These are phyloP conservation scores for Plasmodium yoelii DNA, from an alignment of 169 alveolate species.

Conservation along the genomic window DNA sequence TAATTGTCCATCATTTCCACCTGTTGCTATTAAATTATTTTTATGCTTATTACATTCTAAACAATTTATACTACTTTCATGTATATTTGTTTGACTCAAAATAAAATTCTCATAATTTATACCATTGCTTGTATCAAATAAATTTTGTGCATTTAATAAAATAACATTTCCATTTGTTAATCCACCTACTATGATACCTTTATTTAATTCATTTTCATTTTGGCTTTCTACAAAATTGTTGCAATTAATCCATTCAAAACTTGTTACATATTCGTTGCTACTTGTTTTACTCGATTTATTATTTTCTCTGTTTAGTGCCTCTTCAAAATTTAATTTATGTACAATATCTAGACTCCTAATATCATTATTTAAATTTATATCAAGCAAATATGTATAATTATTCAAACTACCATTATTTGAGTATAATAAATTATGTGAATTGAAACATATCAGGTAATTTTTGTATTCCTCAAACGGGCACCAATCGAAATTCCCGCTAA, in stretches of 20 bases:
- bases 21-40: constrained; percentile 79
- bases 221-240: constrained; percentile 39
- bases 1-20: constrained; percentile 82
- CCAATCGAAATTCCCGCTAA: constrained; percentile 75
- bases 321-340: constrained; percentile 67
- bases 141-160: constrained; percentile 42
- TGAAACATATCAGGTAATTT: constrained; percentile 57
- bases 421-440: constrained; percentile 59
- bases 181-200: constrained; percentile 73
- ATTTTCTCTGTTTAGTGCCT: constrained; percentile 30
- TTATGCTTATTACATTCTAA: constrained; percentile 79
- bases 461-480: constrained; percentile 75
- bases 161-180: constrained; percentile 72
- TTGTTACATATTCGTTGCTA: constrained; percentile 55
- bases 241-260: constrained; percentile 73
- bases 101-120: constrained; percentile 37
- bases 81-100: constrained; percentile 68
- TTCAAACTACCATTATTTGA: constrained; percentile 37
- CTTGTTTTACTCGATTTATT: constrained; percentile 8
- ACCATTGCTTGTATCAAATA: constrained; percentile 13
- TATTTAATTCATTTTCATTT: constrained; percentile 21
- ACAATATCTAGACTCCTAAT: constrained; percentile 48
- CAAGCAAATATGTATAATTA: constrained; percentile 61
- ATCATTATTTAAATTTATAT: constrained; percentile 62
- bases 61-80: constrained; percentile 76